phyloP scores from a whole-genome alignment of 2,329 filamentous ascomycete genomes.

The Aspergillus caelatus region DNA sequence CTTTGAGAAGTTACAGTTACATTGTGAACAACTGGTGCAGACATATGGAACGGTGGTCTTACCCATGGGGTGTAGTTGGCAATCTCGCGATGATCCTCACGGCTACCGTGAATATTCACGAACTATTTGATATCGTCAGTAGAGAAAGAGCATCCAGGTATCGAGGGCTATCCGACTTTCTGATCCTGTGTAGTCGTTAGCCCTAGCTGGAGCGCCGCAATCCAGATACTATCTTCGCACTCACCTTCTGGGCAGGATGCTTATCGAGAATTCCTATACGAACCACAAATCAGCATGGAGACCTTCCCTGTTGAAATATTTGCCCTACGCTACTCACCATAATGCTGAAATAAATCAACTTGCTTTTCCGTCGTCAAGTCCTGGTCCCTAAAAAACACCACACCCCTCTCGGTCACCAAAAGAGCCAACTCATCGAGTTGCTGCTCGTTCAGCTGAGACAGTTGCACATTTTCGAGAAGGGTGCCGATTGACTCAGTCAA shows the following conservation, averaged over 20 bases:
- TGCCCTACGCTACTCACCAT: conserved; percentile 32
- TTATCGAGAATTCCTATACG: background rate
- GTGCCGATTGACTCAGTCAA: conserved; percentile 45
- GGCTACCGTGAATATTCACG: conserved; percentile 50
- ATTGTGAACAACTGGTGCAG: background rate
- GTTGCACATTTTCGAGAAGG: conserved; percentile 43
- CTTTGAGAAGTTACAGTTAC: conserved; percentile 16
- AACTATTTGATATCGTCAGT: conserved; percentile 29
- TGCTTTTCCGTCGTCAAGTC: conserved; percentile 39
- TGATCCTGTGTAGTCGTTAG: background rate
- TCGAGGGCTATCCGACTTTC: background rate
- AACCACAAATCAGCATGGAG: background rate
- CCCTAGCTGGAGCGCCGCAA: background rate
- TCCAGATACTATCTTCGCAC: background rate
- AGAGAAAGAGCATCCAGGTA: background rate
- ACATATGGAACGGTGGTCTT: conserved; percentile 11
- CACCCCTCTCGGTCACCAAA: conserved; percentile 51
- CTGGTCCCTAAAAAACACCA: conserved; percentile 51
- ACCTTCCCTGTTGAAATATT: background rate
- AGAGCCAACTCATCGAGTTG: conserved; percentile 57
- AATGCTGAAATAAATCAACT: conserved; percentile 52
- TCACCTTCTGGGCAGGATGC: background rate
- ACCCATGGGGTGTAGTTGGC: conserved; percentile 52
- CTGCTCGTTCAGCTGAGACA: conserved; percentile 47
- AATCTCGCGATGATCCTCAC: conserved; percentile 50